A percentile compares a stretch with the other conserved stretches of the same genome.
Evolutionary conservation across 2,329 filamentous ascomycete species (phyloP).

Genomic region (Trichothecium sympodiale): DNA sequence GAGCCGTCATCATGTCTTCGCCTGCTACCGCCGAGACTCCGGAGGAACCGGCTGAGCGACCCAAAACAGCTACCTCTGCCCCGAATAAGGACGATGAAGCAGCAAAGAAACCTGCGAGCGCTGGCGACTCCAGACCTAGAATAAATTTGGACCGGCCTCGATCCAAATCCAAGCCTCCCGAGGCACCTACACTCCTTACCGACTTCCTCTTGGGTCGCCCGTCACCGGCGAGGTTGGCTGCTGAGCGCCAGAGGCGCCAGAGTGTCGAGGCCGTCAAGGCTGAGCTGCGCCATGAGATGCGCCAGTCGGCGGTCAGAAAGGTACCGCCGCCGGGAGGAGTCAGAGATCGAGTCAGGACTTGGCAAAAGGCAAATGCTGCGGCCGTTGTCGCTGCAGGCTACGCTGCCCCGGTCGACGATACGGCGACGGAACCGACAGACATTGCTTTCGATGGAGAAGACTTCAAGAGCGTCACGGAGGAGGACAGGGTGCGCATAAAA

Average conservation of each 20-base stretch:
- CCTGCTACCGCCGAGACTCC: not conserved
- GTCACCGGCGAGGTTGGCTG: conserved; percentile 42
- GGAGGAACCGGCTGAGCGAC: not conserved
- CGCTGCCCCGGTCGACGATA: conserved; percentile 28
- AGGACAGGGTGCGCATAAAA: conserved; percentile 48
- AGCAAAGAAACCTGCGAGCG: not conserved
- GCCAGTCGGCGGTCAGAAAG: conserved; percentile 44
- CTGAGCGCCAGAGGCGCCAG: conserved; percentile 41
- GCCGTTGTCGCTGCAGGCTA: conserved; percentile 41
- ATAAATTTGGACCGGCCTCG: conserved; percentile 13
- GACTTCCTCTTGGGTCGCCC: conserved; percentile 49
- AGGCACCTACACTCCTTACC: conserved; percentile 32
- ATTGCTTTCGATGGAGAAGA: conserved; percentile 49
- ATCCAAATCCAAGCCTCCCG: conserved; percentile 23
- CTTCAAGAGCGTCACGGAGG: conserved; percentile 45
- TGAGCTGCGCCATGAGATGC: conserved; percentile 40
- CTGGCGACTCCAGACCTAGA: not conserved
- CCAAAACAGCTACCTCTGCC: too few relatives aligned
- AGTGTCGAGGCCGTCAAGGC: conserved; percentile 49
- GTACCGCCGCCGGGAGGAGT: conserved; percentile 57
- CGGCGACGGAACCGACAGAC: conserved; percentile 48
- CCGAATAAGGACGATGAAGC: conserved; percentile 1
- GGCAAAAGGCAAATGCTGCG: conserved; percentile 69
- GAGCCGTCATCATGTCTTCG: not conserved
- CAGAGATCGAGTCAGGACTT: conserved; percentile 67